Evolutionary conservation across 345 rosid genomes (phyloP).

Genomic region (Abelmoschus esculentus): DNA sequence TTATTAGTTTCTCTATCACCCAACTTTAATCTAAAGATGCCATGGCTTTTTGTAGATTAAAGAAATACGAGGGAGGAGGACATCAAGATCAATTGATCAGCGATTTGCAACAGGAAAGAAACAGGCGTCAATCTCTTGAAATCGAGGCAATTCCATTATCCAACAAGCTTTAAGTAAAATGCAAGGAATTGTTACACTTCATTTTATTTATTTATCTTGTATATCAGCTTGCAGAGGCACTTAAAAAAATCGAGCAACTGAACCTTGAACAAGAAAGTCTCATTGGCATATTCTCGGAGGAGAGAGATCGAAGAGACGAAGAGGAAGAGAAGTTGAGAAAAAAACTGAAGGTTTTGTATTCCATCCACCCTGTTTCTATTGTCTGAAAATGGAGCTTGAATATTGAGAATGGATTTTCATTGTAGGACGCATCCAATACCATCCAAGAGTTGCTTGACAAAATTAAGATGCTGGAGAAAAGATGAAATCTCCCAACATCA

Average conservation of each 20-base stretch:
- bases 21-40: background rate
- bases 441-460: slow-evolving; percentile 59
- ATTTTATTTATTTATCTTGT: slow-evolving; percentile 1
- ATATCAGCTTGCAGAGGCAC: slow-evolving; percentile 44
- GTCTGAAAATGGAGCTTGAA: background rate
- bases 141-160: slow-evolving; percentile 35
- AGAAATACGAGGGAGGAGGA: slow-evolving; percentile 29
- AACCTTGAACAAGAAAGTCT: slow-evolving; percentile 66
- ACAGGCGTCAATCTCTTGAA: slow-evolving; percentile 44
- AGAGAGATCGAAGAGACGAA: slow-evolving; percentile 57
- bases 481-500: slow-evolving; percentile 29
- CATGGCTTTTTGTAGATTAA: slow-evolving; percentile 24
- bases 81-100: slow-evolving; percentile 17
- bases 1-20: background rate
- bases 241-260: slow-evolving; percentile 45
- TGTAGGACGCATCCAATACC: slow-evolving; percentile 67
- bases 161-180: background rate
- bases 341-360: slow-evolving; percentile 49
- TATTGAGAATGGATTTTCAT: background rate
- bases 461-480: slow-evolving; percentile 56
- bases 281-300: slow-evolving; percentile 63
- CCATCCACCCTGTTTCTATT: background rate
- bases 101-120: slow-evolving; percentile 38
- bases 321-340: slow-evolving; percentile 66
- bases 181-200: background rate